These are phyloP conservation scores for Botrytis squamosa DNA, from an alignment of 2,329 filamentous ascomycete species.

Conservation along the genomic window DNA sequence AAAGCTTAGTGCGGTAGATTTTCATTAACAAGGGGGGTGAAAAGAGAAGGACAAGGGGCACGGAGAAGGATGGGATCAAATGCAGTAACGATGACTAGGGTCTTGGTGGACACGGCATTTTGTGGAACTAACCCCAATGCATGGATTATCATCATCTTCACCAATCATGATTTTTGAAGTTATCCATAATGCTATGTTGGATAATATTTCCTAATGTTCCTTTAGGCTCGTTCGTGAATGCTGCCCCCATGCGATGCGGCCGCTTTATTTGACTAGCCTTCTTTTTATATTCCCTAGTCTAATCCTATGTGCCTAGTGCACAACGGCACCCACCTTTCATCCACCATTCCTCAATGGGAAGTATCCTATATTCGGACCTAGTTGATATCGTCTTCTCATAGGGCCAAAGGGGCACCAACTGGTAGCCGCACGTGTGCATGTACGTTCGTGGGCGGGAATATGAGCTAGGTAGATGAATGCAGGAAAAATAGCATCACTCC, in stretches of 20 bases:
- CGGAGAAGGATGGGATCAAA: slow-evolving; percentile 16
- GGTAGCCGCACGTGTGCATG: slow-evolving; percentile 38
- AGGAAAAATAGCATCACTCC: slow-evolving; percentile 39
- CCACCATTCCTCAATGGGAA: slow-evolving; percentile 1
- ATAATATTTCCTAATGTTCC: slow-evolving; percentile 6
- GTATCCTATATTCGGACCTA: slow-evolving; percentile 21
- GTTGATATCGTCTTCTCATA: slow-evolving; percentile 19
- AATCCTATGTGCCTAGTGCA: not conserved
- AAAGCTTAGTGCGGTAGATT: not conserved
- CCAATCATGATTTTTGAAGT: not conserved
- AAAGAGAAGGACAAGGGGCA: slow-evolving; percentile 3
- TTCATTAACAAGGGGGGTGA: slow-evolving; percentile 10
- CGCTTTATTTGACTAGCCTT: slow-evolving; percentile 9
- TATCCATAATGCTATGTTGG: slow-evolving; percentile 5
- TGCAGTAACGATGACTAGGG: not conserved
- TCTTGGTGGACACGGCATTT: not conserved
- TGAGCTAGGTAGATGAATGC: slow-evolving; percentile 40
- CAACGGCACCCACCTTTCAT: slow-evolving; percentile 14
- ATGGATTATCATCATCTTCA: not conserved
- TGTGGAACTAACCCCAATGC: slow-evolving; percentile 4
- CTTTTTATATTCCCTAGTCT: slow-evolving; percentile 5
- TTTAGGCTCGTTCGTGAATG: slow-evolving; percentile 15
- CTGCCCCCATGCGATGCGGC: slow-evolving; percentile 5
- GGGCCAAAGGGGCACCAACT: slow-evolving; percentile 26
- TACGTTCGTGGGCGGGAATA: slow-evolving; percentile 28